Conservation (phyloP, 1,139 yeast species). For the Kurtzmaniella quercitrusa region DNA sequence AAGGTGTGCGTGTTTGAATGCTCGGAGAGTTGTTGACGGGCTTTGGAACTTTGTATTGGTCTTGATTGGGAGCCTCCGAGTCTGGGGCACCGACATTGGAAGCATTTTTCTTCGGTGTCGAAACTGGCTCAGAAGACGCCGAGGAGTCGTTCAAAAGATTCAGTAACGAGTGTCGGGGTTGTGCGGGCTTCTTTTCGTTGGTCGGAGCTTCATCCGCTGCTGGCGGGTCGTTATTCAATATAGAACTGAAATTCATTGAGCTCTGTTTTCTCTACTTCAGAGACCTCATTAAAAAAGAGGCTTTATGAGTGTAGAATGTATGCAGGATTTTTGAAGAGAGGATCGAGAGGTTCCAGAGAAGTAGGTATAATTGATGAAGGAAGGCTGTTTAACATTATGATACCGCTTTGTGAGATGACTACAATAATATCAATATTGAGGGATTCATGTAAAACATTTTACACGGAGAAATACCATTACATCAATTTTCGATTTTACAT, state of each 20-base stretch:
- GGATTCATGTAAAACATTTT: too few relatives aligned
- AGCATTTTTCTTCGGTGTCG: background rate
- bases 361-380: too few relatives aligned
- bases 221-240: slow-evolving; percentile 41
- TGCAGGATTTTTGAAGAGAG: too few relatives aligned
- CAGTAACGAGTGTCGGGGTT: slow-evolving; percentile 27
- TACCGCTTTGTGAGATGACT: too few relatives aligned
- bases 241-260: slow-evolving; percentile 46
- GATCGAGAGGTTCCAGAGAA: too few relatives aligned
- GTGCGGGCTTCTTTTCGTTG: slow-evolving; percentile 3
- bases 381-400: too few relatives aligned
- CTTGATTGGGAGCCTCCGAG: background rate
- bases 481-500: too few relatives aligned
- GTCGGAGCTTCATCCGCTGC: slow-evolving; percentile 17
- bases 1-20: slow-evolving; percentile 3
- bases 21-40: slow-evolving; percentile 3
- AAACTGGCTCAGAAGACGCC: slow-evolving; percentile 6
- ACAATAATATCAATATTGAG: too few relatives aligned
- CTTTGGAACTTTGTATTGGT: slow-evolving; percentile 1
- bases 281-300: too few relatives aligned
- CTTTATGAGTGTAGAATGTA: too few relatives aligned
- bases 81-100: background rate
- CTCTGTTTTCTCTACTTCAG: background rate
- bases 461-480: too few relatives aligned
- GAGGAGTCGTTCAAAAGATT: slow-evolving; percentile 23